Evolutionary conservation across 352 stramenopile genomes (phyloP), one percentile per base, ranked within the genome.

Genomic region (Phytophthora nicotianae): DNA sequence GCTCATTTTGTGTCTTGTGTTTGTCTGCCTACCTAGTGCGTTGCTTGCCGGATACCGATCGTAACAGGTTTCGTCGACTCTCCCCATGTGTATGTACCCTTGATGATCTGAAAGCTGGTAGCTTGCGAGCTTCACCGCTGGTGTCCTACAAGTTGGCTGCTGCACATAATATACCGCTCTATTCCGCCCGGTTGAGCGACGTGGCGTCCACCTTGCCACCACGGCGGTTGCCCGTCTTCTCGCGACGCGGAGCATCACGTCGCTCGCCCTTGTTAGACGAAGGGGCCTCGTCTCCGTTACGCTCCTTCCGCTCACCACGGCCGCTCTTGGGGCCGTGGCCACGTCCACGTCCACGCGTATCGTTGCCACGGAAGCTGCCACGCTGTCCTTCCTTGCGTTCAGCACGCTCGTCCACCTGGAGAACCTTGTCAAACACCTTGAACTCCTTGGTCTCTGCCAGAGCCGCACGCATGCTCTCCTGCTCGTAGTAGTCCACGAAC

Each of bases 401-500:
- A 13, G 67, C 72, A 42, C 83, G 85, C 54, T 96, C 85, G 21
- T 81, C 77, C 13, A 96, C 87, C 41, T 84, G 64, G 43, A 96
- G 68, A 32, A 83, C 69, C 79, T 91, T 91, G 70, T 91, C 86
- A 24, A 76, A 70, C 42, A 96, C 35, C 67, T 86, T 81, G 70
- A 94, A 90, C 60, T 83, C 71, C 32, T 74, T 82, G 14, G 67
- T 71, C 43, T 90, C 82, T 1, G 81, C 77, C 7, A 94, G 71
- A 58, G 79, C 87, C 17, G 79, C 77, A 33, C 83, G 86, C 81
- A 93, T 87, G 59, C 79, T 88, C 50, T 91, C 83, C 57, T 89
- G 54, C 43, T 96, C 85, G 35, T 75, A 75, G 55, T 79, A 96
- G 74, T 96, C 87, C 27, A 96, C 83, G 54, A 94, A 96, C n/a